Evolutionary conservation across 2,329 filamentous ascomycete species (phyloP).

Genomic region (Aspergillus calidoustus): DNA sequence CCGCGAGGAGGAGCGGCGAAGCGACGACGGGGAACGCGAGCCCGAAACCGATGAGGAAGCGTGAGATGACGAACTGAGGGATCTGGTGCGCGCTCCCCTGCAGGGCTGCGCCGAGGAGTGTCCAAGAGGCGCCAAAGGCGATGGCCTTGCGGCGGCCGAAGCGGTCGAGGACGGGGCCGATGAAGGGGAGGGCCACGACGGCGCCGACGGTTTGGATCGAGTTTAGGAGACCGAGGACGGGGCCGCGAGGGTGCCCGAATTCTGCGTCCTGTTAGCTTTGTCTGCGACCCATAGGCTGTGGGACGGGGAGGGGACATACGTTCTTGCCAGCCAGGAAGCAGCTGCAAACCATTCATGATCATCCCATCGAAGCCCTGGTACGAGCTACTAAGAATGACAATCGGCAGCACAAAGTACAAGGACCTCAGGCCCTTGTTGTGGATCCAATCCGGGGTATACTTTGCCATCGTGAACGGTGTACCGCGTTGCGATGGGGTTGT

Average conservation of each 20-base stretch:
- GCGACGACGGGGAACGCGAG: background rate
- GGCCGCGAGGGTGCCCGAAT: constrained; percentile 6
- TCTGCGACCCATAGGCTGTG: too few species aligned
- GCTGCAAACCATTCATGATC: constrained; percentile 11
- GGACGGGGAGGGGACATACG: background rate
- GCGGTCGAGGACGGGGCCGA: background rate
- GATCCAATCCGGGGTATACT: constrained; percentile 1
- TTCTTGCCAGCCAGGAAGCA: constrained; percentile 4
- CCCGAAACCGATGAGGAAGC: constrained; percentile 1
- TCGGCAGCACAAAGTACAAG: background rate
- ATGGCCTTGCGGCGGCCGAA: constrained; percentile 5
- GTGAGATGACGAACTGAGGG: background rate
- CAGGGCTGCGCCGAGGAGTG: constrained; percentile 4
- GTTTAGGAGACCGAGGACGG: constrained; percentile 1
- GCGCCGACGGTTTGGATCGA: constrained; percentile 1
- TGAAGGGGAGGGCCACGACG: constrained; percentile 1
- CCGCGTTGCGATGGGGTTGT: background rate
- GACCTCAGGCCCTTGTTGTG: constrained; percentile 1
- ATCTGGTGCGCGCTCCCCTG: background rate
- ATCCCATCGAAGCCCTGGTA: constrained; percentile 6
- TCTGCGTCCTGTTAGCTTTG: background rate
- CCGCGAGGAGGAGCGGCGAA: constrained; percentile 3
- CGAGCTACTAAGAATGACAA: constrained; percentile 4
- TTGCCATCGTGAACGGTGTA: background rate
- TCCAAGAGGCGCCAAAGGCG: constrained; percentile 5